phyloP scores from a whole-genome alignment of 2,329 filamentous ascomycete genomes.

The Ophiostoma piceae region DNA sequence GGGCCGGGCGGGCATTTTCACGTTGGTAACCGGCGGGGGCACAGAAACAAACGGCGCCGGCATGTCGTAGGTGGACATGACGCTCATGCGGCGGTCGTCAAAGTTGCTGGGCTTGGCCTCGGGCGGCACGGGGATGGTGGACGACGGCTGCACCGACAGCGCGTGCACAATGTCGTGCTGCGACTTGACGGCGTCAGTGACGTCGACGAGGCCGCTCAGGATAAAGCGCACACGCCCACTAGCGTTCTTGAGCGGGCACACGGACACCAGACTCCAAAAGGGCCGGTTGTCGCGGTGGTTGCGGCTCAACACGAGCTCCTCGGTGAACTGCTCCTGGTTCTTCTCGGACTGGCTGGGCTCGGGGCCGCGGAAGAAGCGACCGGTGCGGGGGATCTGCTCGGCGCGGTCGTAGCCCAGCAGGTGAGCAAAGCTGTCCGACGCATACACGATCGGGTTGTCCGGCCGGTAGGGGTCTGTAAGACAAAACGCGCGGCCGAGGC shows the following conservation, averaged over 20 bases:
- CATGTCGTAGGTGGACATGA: neutral
- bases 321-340: constrained; percentile 33
- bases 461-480: constrained; percentile 47
- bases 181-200: constrained; percentile 49
- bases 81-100: neutral
- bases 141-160: constrained; percentile 39
- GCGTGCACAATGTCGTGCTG: constrained; percentile 48
- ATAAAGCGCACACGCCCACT: constrained; percentile 47
- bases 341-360: constrained; percentile 38
- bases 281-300: constrained; percentile 46
- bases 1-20: neutral
- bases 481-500: constrained; percentile 55
- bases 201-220: constrained; percentile 54
- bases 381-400: constrained; percentile 46
- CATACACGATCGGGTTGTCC: constrained; percentile 48
- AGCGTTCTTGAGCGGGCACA: constrained; percentile 47
- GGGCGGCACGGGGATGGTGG: constrained; percentile 27
- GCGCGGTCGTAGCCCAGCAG: constrained; percentile 44
- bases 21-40: neutral
- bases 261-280: constrained; percentile 53
- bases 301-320: constrained; percentile 40
- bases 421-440: constrained; percentile 46
- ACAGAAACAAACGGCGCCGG: neutral
- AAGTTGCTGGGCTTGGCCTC: neutral
- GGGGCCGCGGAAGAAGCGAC: constrained; percentile 44